Base-by-base conservation (phyloP, 768 basidiomycete genomes). In the Tulasnella sp. region DNA sequence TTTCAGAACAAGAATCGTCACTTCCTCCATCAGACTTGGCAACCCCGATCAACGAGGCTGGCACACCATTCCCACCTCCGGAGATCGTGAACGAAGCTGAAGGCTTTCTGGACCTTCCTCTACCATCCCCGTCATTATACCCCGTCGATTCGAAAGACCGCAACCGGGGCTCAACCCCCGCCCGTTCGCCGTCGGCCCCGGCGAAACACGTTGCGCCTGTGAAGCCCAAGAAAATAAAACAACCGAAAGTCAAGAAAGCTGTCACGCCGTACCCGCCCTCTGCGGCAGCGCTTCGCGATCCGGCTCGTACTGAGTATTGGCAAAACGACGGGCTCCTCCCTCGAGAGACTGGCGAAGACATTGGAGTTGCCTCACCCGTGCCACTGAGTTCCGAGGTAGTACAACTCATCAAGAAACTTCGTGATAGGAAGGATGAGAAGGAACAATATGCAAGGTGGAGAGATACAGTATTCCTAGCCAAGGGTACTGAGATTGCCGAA, bases 381-480 rank as follows among this genome's bases (percentile, higher is more conserved):
- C 90, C 91, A 0, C 85, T 96, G 19, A 93, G 92, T 4, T 85
- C 86, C 5, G 90, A 93, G 79, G 92, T 93, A 25, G 91, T 93
- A 8, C 87, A 86, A 0, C 85, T 94, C n/a, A 95, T 96, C 80
- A 91, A 89, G 15, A 85, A 87, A 29, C 82, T 96, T 75, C 87
- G 94, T 75, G 93, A 93, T 79, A 90, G 91, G 89, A 94, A 94
- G 91, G 94, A 96, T 80, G 91, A 93, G 83, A 88, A 89, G 76
- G 94, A 96, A 81, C 93, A 96, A 79, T 94, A 91, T 91, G 89
- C 92, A 76, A 88, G 94, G 64, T 93, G 92, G 92, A 87, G 93
- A 25, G 94, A 96, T 80, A 89, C 93, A 39, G 86, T 94, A 15
- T 94, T 94, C 82, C 89, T 89, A 5, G 90, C 90, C 7, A 93